Conservation (phyloP, 2,329 filamentous ascomycete genomes). For the Dactylellina haptotyla region DNA sequence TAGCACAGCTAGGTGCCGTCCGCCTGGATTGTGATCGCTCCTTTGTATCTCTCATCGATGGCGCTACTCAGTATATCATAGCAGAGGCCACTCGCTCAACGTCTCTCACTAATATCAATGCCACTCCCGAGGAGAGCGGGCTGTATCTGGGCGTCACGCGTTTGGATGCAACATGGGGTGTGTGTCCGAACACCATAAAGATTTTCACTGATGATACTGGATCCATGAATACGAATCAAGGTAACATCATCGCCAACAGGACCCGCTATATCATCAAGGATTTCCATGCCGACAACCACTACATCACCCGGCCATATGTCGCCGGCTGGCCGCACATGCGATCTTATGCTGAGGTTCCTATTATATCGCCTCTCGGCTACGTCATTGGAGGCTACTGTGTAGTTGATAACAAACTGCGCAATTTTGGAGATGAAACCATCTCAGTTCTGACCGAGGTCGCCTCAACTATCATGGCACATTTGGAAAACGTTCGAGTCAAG, state of each 20-base stretch:
- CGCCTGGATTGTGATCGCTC: slow-evolving; percentile 65
- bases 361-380: slow-evolving; percentile 59
- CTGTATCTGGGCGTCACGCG: slow-evolving; percentile 9
- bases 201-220: slow-evolving; percentile 58
- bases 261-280: slow-evolving; percentile 60
- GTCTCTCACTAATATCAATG: slow-evolving; percentile 8
- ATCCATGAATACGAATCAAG: slow-evolving; percentile 54
- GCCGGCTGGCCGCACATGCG: slow-evolving; percentile 58
- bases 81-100: slow-evolving; percentile 65
- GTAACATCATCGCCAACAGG: slow-evolving; percentile 58
- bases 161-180: slow-evolving; percentile 58
- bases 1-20: slow-evolving; percentile 66
- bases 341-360: slow-evolving; percentile 60
- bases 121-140: slow-evolving; percentile 1
- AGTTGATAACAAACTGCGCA: slow-evolving; percentile 58
- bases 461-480: slow-evolving; percentile 9
- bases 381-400: slow-evolving; percentile 60
- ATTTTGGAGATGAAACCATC: slow-evolving; percentile 31
- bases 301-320: slow-evolving; percentile 59
- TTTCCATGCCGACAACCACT: slow-evolving; percentile 58
- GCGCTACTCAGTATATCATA: slow-evolving; percentile 65
- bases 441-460: slow-evolving; percentile 5
- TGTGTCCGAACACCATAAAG: slow-evolving; percentile 59
- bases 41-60: slow-evolving; percentile 67
- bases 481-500: slow-evolving; percentile 9